Evolutionary conservation across 768 basidiomycete genomes (phyloP), one percentile per base, ranked within the genome.

Genomic region (Mycena alexandri): DNA sequence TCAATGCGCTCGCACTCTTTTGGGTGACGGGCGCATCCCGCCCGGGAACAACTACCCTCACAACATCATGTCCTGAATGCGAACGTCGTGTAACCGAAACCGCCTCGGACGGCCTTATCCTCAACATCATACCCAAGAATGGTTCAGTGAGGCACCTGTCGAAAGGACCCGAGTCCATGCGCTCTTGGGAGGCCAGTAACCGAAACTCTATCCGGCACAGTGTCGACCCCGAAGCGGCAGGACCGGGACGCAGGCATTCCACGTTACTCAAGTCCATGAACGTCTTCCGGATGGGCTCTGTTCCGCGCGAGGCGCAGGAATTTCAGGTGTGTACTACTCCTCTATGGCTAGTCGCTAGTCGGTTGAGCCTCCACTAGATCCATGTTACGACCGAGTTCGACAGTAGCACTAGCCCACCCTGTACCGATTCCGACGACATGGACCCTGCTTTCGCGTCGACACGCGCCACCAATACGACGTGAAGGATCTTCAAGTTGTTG

Each of bases 11-110:
- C 19, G 62, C 62, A 42, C 53, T 63, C 2, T 63, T 63, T 29
- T 63, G 54, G 62, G 62, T 63, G 13, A 63, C 62, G 24, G 54
- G 62, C 12, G 62, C 62, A 36, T 48, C 62, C 2, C 62, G 54
- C 16, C 54, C 47, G 21, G 47, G 24, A 25, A 50, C 44, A 2
- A 36, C 44, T 24, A 63, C 44, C 42, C 2, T 47, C 12, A 41
- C 24, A 12, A 41, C 24, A 12, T 63, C 54, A 2, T 63, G 62
- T 54, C n/a, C 41, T 22, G 62, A 63, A n/a, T 63, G 54, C 38
- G 62, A 63, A 29, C 53, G 62, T 36, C 54, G 54, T 19, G 22
- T 46, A 36, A 54, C 21, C 24, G 62, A 63, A 25, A 47, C 46
- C 54, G 41, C 36, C 34, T n/a, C 53, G 1, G 62, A 63, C 12